Percentiles rank a stretch among this genome's conserved stretches.
Evolutionary conservation across 2,329 filamentous ascomycete genomes (phyloP).

Genomic region (Arthrobotrys musiformis): DNA sequence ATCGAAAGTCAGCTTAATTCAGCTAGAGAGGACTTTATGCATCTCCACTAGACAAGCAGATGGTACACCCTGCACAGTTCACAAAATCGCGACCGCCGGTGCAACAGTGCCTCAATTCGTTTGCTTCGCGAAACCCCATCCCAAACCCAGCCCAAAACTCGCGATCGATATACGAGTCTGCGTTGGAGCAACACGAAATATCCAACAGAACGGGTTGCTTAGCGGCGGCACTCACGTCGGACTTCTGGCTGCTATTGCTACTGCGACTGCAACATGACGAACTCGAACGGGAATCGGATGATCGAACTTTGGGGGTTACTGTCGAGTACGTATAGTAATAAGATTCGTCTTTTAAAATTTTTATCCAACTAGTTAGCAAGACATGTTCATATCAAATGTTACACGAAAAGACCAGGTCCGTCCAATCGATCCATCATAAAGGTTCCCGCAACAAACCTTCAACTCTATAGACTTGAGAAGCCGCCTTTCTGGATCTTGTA

Average conservation of each 20-base stretch:
- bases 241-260: too few species aligned
- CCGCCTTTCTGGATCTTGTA: neutral
- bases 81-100: neutral
- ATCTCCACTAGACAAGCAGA: too few species aligned
- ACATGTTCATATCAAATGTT: neutral
- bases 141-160: slow-evolving; percentile 1
- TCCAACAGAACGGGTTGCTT: neutral
- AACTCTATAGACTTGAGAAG: neutral
- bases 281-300: neutral
- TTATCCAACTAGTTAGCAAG: neutral
- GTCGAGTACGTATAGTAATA: neutral
- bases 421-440: too few species aligned
- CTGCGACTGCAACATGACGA: neutral
- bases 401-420: neutral
- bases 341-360: neutral
- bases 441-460: neutral
- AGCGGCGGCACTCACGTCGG: too few species aligned
- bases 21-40: neutral
- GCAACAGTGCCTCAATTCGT: neutral
- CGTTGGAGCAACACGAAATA: slow-evolving; percentile 25
- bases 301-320: neutral
- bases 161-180: too few species aligned
- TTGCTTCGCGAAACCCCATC: neutral
- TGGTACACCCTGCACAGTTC: too few species aligned
- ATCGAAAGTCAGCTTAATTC: neutral